Base-by-base conservation (phyloP, 257 asterid genomes). In the Parsonsia alboflavescens region DNA sequence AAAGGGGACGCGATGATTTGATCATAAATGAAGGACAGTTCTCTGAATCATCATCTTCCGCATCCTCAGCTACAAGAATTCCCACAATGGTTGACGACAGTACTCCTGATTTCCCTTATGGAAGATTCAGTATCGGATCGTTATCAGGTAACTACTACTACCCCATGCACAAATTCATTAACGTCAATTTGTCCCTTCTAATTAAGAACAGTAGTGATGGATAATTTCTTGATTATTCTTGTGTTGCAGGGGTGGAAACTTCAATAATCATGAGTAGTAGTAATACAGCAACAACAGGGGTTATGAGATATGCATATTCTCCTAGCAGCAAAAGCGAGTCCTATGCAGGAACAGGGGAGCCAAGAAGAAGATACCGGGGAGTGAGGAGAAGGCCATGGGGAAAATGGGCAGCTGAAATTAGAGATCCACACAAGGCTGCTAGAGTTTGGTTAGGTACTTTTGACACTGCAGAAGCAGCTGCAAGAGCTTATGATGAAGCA, bases 381-480 rank as follows among this genome's bases (percentile, higher is more conserved):
- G 90, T 88, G 0, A 66, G 90, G 68, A 75, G 80, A 63, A 63
- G 92, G 80, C 92, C 92, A 22, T 88, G 90, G 92, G 92, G 92
- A 2, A 88, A 85, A 75, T 88, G 88, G 88, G 93, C 93, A 0
- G 90, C 90, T 12, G 90, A 88, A 63, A 88, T 86, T 2, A 74
- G 93, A 66, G 93, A 88, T 30, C 93, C 93, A 28, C 17, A 73
- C 63, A 86, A 80, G 63, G 93, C 90, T 2, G 70, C 89, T 0
- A 77, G 90, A n/a, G 88, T 88, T 68, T 88, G 93, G 90, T 67
- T 86, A 7, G 93, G 92, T 21, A 88, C 92, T 13, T 85, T 85
- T 68, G 86, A 88, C 68, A 81, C 84, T 0, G 87, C 87, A 0
- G 89, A 88, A 71, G 86, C 75, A 0, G 90, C 90, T 6, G 92